phyloP scores from a whole-genome alignment of 1,139 yeast genomes.

The Geotrichum phurueaensis region DNA sequence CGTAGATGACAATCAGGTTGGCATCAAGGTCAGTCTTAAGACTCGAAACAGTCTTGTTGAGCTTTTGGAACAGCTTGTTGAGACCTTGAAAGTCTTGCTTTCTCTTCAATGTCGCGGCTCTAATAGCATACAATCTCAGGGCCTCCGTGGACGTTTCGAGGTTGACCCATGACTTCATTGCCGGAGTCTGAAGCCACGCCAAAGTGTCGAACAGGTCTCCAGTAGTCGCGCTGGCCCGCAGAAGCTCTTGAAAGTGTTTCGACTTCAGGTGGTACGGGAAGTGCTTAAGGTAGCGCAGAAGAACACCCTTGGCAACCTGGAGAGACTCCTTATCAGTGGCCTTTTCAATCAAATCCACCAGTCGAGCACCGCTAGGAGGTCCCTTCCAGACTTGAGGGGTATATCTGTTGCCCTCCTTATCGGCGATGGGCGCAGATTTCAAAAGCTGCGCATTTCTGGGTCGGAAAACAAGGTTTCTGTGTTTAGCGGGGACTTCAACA shows the following conservation, averaged over 20 bases:
- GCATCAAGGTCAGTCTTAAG: constrained; percentile 10
- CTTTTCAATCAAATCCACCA: constrained; percentile 13
- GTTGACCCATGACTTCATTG: constrained; percentile 3
- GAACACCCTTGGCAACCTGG: constrained; percentile 7
- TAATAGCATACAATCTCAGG: constrained; percentile 15
- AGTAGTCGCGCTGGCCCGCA: constrained; percentile 15
- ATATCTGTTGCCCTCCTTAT: constrained; percentile 16
- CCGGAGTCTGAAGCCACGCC: constrained; percentile 10
- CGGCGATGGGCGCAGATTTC: constrained; percentile 11
- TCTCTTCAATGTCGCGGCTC: constrained; percentile 15
- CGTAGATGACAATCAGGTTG: constrained; percentile 15
- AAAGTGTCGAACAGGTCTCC: constrained; percentile 12
- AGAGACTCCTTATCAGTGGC: constrained; percentile 10
- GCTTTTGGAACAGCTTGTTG: constrained; percentile 9
- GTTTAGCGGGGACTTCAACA: constrained; percentile 16
- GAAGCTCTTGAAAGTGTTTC: constrained; percentile 12
- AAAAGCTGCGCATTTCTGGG: constrained; percentile 15
- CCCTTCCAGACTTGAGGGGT: constrained; percentile 14
- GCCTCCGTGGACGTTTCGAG: constrained; percentile 10
- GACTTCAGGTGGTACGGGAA: constrained; percentile 15
- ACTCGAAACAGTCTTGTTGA: neutral
- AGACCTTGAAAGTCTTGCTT: constrained; percentile 1
- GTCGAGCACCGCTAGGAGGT: constrained; percentile 14
- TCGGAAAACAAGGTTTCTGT: constrained; percentile 14
- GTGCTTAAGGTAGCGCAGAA: constrained; percentile 12